phyloP scores from a whole-genome alignment of 1,284 basidiomycete genomes.

The Hypsizygus ulmarius region DNA sequence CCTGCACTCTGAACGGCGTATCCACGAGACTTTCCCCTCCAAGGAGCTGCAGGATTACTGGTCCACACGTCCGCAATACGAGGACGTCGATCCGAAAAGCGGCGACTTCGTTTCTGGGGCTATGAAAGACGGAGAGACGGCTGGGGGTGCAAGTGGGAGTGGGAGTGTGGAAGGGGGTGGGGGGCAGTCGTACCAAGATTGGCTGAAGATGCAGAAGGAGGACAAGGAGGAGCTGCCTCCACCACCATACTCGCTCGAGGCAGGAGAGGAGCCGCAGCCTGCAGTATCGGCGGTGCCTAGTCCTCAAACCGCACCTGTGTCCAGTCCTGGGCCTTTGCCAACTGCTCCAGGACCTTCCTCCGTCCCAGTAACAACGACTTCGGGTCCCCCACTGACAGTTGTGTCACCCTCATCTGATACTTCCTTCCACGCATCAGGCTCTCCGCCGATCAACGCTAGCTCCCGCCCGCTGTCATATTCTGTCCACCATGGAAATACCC shows the following conservation, averaged over 20 bases:
- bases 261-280: conserved; percentile 28
- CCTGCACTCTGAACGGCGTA: conserved; percentile 56
- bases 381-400: conserved; percentile 8
- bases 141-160: conserved; percentile 20
- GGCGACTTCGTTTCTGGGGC: conserved; percentile 30
- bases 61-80: conserved; percentile 58
- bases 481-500: too few relatives aligned
- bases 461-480: too few relatives aligned
- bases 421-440: conserved; percentile 9
- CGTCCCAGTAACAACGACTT: not conserved
- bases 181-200: conserved; percentile 45
- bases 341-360: conserved; percentile 5
- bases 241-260: conserved; percentile 66
- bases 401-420: not conserved
- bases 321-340: not conserved
- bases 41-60: conserved; percentile 77
- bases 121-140: conserved; percentile 24
- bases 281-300: not conserved
- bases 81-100: conserved; percentile 33
- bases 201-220: conserved; percentile 45
- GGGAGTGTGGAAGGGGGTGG: conserved; percentile 18
- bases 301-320: not conserved
- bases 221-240: conserved; percentile 56
- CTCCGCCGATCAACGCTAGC: conserved; percentile 19
- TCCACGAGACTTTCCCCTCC: conserved; percentile 63